A percentile compares a stretch with the other conserved stretches of the same genome.
phyloP scores from a whole-genome alignment of 2,329 filamentous ascomycete genomes.

The Hypoxylon rubiginosum region DNA sequence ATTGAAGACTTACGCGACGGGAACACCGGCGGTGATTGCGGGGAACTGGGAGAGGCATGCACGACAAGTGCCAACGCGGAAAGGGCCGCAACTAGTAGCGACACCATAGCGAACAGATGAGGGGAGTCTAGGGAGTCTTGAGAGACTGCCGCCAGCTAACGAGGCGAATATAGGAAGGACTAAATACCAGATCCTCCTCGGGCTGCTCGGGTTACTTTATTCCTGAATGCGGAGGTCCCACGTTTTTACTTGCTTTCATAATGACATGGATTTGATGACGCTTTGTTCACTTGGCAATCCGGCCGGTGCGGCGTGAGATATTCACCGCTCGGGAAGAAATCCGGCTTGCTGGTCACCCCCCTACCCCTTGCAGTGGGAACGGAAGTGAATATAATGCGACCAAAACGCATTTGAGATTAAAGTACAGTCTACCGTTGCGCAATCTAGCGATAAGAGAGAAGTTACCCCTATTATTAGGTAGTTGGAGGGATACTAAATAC shows the following conservation, averaged over 20 bases:
- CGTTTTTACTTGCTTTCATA: slow-evolving; percentile 20
- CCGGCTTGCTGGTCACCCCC: neutral
- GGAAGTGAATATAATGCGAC: too few species aligned
- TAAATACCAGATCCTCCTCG: neutral
- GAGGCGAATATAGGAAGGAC: neutral
- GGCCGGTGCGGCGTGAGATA: slow-evolving; percentile 34
- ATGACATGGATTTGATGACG: slow-evolving; percentile 34
- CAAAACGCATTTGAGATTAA: too few species aligned
- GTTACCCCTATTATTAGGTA: too few species aligned
- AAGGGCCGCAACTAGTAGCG: slow-evolving; percentile 23
- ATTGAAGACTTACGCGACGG: slow-evolving; percentile 48
- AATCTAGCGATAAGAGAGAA: too few species aligned
- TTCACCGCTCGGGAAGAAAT: slow-evolving; percentile 20
- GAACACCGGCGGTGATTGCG: slow-evolving; percentile 48
- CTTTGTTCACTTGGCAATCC: slow-evolving; percentile 34
- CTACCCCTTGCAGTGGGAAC: too few species aligned
- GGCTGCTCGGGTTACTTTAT: neutral
- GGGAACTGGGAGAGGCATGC: slow-evolving; percentile 40
- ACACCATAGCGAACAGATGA: slow-evolving; percentile 38
- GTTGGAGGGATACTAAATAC: too few species aligned
- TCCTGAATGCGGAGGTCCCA: slow-evolving; percentile 16
- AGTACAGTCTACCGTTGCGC: too few species aligned
- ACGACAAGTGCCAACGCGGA: slow-evolving; percentile 34
- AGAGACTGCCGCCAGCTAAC: neutral
- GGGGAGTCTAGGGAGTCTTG: neutral